Base-by-base conservation (phyloP, 768 basidiomycete genomes). In the Crucibulum laeve region DNA sequence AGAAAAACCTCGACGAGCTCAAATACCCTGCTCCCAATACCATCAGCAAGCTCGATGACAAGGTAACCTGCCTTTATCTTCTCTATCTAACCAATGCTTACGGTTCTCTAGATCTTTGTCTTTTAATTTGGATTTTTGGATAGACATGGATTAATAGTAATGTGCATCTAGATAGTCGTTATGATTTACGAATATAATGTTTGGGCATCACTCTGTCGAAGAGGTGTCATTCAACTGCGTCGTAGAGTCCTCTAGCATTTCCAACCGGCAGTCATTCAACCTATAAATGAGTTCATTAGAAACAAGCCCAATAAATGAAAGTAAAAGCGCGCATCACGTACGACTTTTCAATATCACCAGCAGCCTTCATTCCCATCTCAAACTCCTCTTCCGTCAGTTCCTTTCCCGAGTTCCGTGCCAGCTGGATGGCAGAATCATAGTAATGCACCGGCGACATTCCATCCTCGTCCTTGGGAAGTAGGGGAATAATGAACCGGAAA, bases 41-140 rank as follows among this genome's bases (percentile, higher is more conserved):
- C 5, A 76, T 96, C 67, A 92, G 88, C 79, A 99, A 98, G 72
- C 79, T 94, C 37, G 84, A 77, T 42, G 94, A 97, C 62, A 80
- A 90, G 77, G 89, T 85, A 59, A 42, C 24, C 17, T 19, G 10
- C 40, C 6, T n/a, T n/a, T 6, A 33, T 8, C 22, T 28, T 19
- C 24, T 41, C 43, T 48, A 18, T 30, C 33, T 25, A 49, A 49
- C 46, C 25, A 19, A 42, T 22, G 38, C 33, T 15, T 15, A 40
- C 23, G 43, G 39, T 25, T 41, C 26, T 38, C 49, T 45, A 73
- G 70, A 61, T 73, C 52, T 75, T 73, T 48, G 64, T 73, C 15
- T 75, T 75, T 58, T 74, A 58, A 62, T 39, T 45, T 44, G 21
- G 21, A 21, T 30, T 25, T 40, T 32, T 43, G 36, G 24, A 43